A percentile compares a stretch with the other conserved stretches of the same genome.
Conservation (phyloP, 2,329 filamentous ascomycete species). For the Ustulina deusta region DNA sequence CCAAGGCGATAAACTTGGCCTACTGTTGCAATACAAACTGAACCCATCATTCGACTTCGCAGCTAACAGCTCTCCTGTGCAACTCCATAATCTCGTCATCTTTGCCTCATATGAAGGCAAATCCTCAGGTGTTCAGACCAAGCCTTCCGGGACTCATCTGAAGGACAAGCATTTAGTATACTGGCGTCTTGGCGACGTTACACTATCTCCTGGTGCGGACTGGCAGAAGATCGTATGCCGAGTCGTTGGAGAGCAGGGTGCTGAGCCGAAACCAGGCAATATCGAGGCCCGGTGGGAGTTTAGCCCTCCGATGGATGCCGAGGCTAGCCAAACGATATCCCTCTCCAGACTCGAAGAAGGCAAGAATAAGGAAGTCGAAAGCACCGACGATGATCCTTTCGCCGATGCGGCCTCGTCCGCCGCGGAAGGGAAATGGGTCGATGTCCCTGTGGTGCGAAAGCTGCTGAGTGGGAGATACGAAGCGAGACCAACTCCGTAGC, state of each 20-base stretch:
- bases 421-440: slow-evolving; percentile 67
- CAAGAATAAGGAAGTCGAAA: slow-evolving; percentile 63
- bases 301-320: slow-evolving; percentile 49
- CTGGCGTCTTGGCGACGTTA: slow-evolving; percentile 84
- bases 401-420: slow-evolving; percentile 65
- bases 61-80: slow-evolving; percentile 59
- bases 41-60: slow-evolving; percentile 73
- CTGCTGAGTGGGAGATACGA: slow-evolving; percentile 82
- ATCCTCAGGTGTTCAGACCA: slow-evolving; percentile 77
- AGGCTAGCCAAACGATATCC: slow-evolving; percentile 61
- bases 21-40: slow-evolving; percentile 85
- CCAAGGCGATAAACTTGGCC: slow-evolving; percentile 85
- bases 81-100: slow-evolving; percentile 79
- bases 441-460: slow-evolving; percentile 74
- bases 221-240: slow-evolving; percentile 85
- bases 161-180: slow-evolving; percentile 82
- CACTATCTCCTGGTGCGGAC: slow-evolving; percentile 69
- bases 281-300: slow-evolving; percentile 88
- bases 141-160: slow-evolving; percentile 82
- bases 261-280: slow-evolving; percentile 77
- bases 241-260: slow-evolving; percentile 77
- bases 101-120: slow-evolving; percentile 77
- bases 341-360: slow-evolving; percentile 67
- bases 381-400: slow-evolving; percentile 73
- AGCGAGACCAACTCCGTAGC: slow-evolving; percentile 53